phyloP scores from a whole-genome alignment of 129 eudicot species.

The Centaurea solstitialis region DNA sequence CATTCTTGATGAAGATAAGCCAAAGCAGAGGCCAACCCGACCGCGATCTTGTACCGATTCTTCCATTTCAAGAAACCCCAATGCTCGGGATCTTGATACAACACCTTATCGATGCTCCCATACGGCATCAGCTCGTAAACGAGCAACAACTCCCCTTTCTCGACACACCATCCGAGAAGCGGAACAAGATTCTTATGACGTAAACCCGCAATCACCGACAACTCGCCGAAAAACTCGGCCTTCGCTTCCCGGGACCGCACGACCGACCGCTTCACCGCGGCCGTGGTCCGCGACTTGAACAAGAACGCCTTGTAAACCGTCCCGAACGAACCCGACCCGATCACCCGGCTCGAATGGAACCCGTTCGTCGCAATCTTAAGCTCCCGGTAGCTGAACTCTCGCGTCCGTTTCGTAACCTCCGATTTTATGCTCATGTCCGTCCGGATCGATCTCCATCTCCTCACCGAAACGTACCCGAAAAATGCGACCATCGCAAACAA shows the following conservation, averaged over 20 bases:
- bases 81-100: no score
- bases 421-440: conserved; percentile 42
- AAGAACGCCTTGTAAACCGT: conserved; percentile 79
- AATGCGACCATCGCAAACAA: conserved; percentile 47
- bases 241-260: neutral
- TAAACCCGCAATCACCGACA: no score
- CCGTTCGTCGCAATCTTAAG: conserved; percentile 61
- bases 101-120: no score
- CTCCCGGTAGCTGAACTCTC: conserved; percentile 64
- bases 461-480: conserved; percentile 51
- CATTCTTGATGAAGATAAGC: conserved; percentile 88
- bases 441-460: conserved; percentile 47
- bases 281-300: conserved; percentile 34
- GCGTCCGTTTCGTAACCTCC: conserved; percentile 57
- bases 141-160: no score
- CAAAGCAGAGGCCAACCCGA: conserved; percentile 78
- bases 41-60: conserved; percentile 57
- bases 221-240: no score
- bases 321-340: conserved; percentile 74
- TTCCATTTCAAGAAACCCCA: conserved; percentile 34
- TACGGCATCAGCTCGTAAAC: no score
- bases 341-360: conserved; percentile 57
- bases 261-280: conserved; percentile 76
- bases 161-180: no score
- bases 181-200: no score